These are phyloP conservation scores for Fonsecaea erecta DNA, from an alignment of 2,329 filamentous ascomycete species.

Conservation along the genomic window DNA sequence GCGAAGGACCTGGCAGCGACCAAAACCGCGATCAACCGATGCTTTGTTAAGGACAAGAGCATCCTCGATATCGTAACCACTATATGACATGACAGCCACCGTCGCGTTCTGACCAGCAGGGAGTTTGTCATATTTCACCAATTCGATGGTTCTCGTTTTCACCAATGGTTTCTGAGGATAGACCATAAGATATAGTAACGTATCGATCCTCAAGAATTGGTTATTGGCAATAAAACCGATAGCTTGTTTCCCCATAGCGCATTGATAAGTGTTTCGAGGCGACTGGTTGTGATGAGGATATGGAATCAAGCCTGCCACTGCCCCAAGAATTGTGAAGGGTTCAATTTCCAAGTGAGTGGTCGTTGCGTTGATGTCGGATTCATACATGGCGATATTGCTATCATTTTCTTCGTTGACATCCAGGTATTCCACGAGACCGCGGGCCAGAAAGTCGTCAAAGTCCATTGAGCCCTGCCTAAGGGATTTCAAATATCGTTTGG, in stretches of 20 bases:
- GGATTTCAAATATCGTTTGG: slow-evolving; percentile 74
- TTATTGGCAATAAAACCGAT: slow-evolving; percentile 98
- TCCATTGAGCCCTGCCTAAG: slow-evolving; percentile 81
- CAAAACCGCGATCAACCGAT: slow-evolving; percentile 91
- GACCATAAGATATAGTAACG: slow-evolving; percentile 91
- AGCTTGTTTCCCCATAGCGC: slow-evolving; percentile 99
- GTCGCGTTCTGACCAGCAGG: slow-evolving; percentile 96
- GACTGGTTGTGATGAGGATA: slow-evolving; percentile 99
- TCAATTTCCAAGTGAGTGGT: slow-evolving; percentile 98
- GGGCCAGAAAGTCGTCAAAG: slow-evolving; percentile 91
- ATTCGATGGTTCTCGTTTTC: slow-evolving; percentile 93
- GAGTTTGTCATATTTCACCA: slow-evolving; percentile 96
- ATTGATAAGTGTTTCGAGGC: slow-evolving; percentile 97
- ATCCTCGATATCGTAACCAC: slow-evolving; percentile 99
- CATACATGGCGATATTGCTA: slow-evolving; percentile 87
- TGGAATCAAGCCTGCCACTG: slow-evolving; percentile 93
- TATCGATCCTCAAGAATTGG: slow-evolving; percentile 96
- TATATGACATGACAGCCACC: slow-evolving; percentile 99
- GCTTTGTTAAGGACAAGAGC: slow-evolving; percentile 96
- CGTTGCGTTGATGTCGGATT: slow-evolving; percentile 77
- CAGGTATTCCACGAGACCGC: slow-evolving; percentile 91
- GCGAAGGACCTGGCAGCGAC: slow-evolving; percentile 95
- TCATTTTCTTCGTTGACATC: slow-evolving; percentile 98
- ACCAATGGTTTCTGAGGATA: slow-evolving; percentile 98
- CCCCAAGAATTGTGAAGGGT: slow-evolving; percentile 93